Conservation (phyloP, 2,329 filamentous ascomycete genomes). For the Pseudocercospora eumusae region DNA sequence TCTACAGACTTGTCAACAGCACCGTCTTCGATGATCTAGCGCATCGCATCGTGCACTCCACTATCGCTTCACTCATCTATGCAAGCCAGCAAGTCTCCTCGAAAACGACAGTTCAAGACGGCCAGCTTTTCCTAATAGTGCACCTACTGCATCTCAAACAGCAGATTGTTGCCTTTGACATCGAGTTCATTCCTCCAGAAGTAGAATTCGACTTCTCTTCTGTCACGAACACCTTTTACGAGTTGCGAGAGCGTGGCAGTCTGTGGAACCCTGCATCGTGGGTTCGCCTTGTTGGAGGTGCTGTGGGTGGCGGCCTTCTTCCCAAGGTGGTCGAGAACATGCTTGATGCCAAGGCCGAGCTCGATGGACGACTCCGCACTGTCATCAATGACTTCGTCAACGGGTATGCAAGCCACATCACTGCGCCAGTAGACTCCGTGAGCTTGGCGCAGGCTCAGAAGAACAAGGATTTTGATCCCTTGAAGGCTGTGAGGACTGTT, state of each 20-base stretch:
- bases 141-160: constrained; percentile 95
- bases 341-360: constrained; percentile 69
- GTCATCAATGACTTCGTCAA: constrained; percentile 69
- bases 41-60: constrained; percentile 84
- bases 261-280: constrained; percentile 67
- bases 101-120: constrained; percentile 67
- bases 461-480: constrained; percentile 31
- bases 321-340: constrained; percentile 70
- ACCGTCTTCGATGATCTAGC: constrained; percentile 71
- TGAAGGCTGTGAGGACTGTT: constrained; percentile 46
- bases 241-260: constrained; percentile 64
- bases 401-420: constrained; percentile 59
- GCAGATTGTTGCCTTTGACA: constrained; percentile 93
- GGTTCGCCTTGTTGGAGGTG: constrained; percentile 57
- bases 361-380: constrained; percentile 62
- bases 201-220: constrained; percentile 67
- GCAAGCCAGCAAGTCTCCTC: constrained; percentile 68
- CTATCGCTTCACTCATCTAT: constrained; percentile 76
- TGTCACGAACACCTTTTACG: constrained; percentile 66
- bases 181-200: constrained; percentile 70
- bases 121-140: constrained; percentile 89
- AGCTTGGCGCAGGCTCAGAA: constrained; percentile 28
- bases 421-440: constrained; percentile 44
- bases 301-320: constrained; percentile 52
- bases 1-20: constrained; percentile 69